Evolutionary conservation across 2,329 filamentous ascomycete species (phyloP).

Genomic region (Fusarium redolens): DNA sequence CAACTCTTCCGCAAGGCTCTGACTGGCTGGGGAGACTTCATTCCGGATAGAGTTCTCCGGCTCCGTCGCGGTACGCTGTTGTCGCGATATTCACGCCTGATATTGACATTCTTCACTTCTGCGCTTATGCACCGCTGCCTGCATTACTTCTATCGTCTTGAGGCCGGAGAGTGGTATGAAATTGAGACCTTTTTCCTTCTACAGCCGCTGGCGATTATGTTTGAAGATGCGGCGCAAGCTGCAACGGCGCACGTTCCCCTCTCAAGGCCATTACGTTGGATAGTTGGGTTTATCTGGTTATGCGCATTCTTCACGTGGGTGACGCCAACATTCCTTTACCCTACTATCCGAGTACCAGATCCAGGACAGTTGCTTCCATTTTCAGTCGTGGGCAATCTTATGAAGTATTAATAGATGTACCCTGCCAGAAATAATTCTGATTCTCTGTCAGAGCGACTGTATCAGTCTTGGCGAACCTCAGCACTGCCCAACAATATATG

Average conservation of each 20-base stretch:
- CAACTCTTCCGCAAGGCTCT: background rate
- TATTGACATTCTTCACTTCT: background rate
- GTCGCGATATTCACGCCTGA: background rate
- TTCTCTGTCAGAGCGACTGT: background rate
- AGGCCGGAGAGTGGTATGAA: background rate
- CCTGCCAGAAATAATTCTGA: fast-evolving
- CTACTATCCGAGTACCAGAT: background rate
- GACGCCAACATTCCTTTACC: background rate
- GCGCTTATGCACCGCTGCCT: background rate
- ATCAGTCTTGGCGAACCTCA: background rate
- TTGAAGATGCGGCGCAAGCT: background rate
- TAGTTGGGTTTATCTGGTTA: background rate
- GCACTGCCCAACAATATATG: fast-evolving
- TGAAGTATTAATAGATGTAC: background rate
- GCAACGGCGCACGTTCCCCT: fast-evolving
- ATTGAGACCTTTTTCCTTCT: background rate
- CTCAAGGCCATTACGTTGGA: background rate
- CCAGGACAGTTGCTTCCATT: background rate
- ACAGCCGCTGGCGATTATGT: background rate
- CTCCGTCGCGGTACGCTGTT: background rate
- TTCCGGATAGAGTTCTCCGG: background rate
- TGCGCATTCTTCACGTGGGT: background rate
- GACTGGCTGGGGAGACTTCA: background rate
- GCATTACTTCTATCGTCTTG: background rate
- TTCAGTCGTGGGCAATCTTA: background rate